Conservation (phyloP, 805 yeast genomes). For the Brettanomyces custersianus region DNA sequence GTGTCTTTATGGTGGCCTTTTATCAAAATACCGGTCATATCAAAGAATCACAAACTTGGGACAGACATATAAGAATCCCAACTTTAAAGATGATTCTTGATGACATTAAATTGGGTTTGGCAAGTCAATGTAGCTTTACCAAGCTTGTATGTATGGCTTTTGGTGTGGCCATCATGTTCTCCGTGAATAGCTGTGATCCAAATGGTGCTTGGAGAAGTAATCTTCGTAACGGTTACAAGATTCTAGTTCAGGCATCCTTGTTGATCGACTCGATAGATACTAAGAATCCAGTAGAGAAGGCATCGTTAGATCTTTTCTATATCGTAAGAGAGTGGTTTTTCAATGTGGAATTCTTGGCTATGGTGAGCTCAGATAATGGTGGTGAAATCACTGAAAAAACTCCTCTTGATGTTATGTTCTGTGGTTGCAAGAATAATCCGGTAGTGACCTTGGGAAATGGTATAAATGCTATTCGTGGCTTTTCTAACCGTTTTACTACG, state of each 20-base stretch:
- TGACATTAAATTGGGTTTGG: background rate
- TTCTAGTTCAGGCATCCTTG: constrained; percentile 1
- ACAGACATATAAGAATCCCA: constrained; percentile 1
- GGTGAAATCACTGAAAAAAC: constrained; percentile 1
- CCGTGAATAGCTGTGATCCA: constrained; percentile 3
- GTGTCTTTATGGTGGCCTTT: constrained; percentile 4
- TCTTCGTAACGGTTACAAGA: constrained; percentile 3
- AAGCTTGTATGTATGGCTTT: constrained; percentile 4
- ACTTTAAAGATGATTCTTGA: constrained; percentile 2
- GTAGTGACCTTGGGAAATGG: constrained; percentile 5
- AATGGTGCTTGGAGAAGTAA: constrained; percentile 6
- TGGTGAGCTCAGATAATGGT: constrained; percentile 5
- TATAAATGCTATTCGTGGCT: constrained; percentile 3
- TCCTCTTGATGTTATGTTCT: constrained; percentile 3
- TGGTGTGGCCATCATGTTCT: constrained; percentile 4
- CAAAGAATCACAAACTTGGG: constrained; percentile 2
- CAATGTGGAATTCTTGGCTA: constrained; percentile 4
- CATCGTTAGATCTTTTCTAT: constrained; percentile 4
- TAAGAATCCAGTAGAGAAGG: background rate
- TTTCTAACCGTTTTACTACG: background rate
- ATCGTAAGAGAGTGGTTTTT: constrained; percentile 4
- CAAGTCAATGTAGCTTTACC: constrained; percentile 1
- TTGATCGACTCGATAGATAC: background rate
- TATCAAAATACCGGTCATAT: background rate
- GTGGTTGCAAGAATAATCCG: background rate